Base-by-base conservation (phyloP, 2,329 filamentous ascomycete genomes). In the Penicillium fuscoglaucum region DNA sequence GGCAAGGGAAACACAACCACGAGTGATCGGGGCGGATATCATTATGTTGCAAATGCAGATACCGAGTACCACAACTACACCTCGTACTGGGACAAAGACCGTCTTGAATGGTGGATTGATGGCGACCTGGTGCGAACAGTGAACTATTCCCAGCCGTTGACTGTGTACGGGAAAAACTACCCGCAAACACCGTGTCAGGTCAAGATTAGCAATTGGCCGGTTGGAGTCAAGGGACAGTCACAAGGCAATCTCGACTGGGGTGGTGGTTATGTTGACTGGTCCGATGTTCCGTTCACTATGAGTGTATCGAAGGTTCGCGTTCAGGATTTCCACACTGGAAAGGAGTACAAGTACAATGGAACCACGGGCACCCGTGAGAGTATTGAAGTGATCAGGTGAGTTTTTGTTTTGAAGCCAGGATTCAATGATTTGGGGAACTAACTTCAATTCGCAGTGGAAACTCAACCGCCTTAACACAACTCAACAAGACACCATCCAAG, bases 21-120 rank as follows among this genome's bases (percentile, higher is more conserved):
- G 3, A 96, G 93, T 79, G 90, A 93, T 76, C 88, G 93, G 56
- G 93, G 90, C 61, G 87, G 89, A 55, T 90, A 91, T 72, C 90
- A 96, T 76, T 78, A 85, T 3, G 78, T 87, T 70, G 64, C 79
- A 61, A 78, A 84, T 70, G 93, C 88, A 58, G 75, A 78, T 59
- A 73, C 74, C 47, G 67, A 72, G 37, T 79, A 74, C 62, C 77
- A 79, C 66, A 80, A 78, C 56, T 80, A 80, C 59, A 77, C 76
- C 39, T 71, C 90, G 55, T 83, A 89, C 75, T 91, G 88, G 88
- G 88, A 83, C 44, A 77, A 82, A 61, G 82, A 87, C 31, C 80
- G 81, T 64, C 79, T 90, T 50, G 80, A 82, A 64, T 91, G 88
- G 88, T 82, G 79, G 68, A 81, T 91, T 61, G 85, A 91, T 67